Evolutionary conservation across 177 flowering plant genomes (phyloP).

Genomic region (Telopea speciosissima): DNA sequence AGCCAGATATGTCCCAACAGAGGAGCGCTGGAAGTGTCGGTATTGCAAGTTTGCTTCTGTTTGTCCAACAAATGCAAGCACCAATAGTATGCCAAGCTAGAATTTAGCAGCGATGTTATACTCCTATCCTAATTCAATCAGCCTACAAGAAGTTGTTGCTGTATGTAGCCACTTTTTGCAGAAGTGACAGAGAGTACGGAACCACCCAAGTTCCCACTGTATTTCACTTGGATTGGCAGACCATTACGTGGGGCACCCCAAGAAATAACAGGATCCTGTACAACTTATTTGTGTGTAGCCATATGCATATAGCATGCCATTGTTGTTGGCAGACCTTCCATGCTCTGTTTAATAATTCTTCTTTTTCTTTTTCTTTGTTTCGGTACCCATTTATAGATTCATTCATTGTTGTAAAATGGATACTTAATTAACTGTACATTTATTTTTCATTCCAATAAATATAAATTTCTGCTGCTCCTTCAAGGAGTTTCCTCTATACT

Average conservation of each 20-base stretch:
- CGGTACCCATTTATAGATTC: no score
- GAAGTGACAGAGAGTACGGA: neutral
- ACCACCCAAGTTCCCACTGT: neutral
- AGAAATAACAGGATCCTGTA: neutral
- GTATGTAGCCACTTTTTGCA: neutral
- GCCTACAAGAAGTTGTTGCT: no score
- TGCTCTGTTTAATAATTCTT: no score
- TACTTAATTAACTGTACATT: neutral
- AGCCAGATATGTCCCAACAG: conserved; percentile 43
- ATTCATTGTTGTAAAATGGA: neutral
- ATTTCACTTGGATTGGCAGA: neutral
- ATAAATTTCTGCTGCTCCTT: neutral
- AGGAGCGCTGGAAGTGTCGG: conserved; percentile 81
- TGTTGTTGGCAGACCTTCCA: no score
- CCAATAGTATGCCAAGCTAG: conserved; percentile 9
- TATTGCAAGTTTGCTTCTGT: conserved; percentile 49
- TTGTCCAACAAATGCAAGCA: conserved; percentile 34
- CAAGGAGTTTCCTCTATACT: neutral
- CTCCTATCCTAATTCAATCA: neutral
- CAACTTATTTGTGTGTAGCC: neutral
- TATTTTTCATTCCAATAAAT: neutral
- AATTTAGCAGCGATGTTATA: neutral
- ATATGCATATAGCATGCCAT: no score
- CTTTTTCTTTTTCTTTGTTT: no score
- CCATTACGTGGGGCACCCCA: neutral